Conservation (phyloP, 1,284 basidiomycete species). For the Vanrija humicola region DNA sequence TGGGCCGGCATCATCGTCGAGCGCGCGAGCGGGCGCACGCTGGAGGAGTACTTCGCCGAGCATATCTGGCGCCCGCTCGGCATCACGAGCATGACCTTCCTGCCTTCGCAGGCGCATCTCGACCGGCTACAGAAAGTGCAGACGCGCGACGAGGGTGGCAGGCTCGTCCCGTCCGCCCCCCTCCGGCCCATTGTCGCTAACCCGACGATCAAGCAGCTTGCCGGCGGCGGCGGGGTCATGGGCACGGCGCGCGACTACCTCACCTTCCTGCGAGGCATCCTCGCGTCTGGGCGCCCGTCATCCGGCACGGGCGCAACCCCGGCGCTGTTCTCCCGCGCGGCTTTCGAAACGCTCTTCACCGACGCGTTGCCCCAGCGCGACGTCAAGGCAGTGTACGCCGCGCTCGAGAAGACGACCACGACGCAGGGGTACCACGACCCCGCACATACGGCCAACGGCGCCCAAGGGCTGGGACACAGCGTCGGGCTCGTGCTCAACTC, state of each 20-base stretch:
- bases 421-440: conserved; percentile 11
- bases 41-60: conserved; percentile 29
- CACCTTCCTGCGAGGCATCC: conserved; percentile 27
- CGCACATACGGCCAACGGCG: conserved; percentile 6
- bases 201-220: conserved; percentile 5
- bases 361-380: conserved; percentile 11
- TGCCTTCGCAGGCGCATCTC: conserved; percentile 15
- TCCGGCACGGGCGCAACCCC: too few species aligned
- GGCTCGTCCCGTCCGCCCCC: not conserved
- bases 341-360: conserved; percentile 25
- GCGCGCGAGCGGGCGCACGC: conserved; percentile 26
- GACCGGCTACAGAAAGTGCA: conserved; percentile 20
- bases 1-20: conserved; percentile 38
- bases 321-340: conserved; percentile 15
- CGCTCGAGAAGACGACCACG: conserved; percentile 10
- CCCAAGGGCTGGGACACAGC: conserved; percentile 10
- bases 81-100: conserved; percentile 30
- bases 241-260: conserved; percentile 36
- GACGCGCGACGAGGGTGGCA: conserved; percentile 10
- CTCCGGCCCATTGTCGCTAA: not conserved
- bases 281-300: conserved; percentile 14
- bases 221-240: conserved; percentile 37
- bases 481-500: conserved; percentile 11
- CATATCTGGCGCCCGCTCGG: conserved; percentile 12
- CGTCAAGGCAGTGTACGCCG: not conserved